Evolutionary conservation across 768 basidiomycete species (phyloP), one percentile per base, ranked within the genome.

Genomic region (Saitozyma podzolica): DNA sequence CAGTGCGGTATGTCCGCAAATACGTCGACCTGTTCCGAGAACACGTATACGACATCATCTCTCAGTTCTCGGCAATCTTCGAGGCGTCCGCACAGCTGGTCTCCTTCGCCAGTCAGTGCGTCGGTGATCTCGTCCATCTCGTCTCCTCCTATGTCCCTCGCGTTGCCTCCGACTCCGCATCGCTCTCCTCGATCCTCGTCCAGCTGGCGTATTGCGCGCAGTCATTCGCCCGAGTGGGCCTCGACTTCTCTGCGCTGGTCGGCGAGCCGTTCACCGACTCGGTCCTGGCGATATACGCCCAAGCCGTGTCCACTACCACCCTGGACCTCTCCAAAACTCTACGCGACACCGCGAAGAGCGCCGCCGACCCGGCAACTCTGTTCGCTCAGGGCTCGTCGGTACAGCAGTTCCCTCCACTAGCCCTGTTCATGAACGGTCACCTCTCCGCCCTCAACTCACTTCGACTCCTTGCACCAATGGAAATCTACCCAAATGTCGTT

Each of bases 11-110:
- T 80, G 82, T 95, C 65, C 88, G 91, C 72, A 88, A 86, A 74
- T 93, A 92, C 78, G 86, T 95, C 66, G 94, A 95, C 73, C 80
- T 87, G 10, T 96, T 94, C 88, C 83, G 93, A 56, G 94, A 97
- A 80, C 88, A 90, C 51, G 89, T 92, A 19, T 90, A 94, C 80
- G 92, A 97, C 78, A 86, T 94, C 78, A 84, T 95, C 68, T 89
- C 89, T 14, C 92, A 95, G 75, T 96, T 87, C 71, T 84, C 88
- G 3, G 87, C 91, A 45, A 92, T 96, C 65, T 95, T 97, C 79
- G 85, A 93, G 42, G 89, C 91, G 50, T 62, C 58, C 14, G 56
- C 50, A 3, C 82, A 90, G 19, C 82, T 92, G 43, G 83, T 86
- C 6, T 84, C 87, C 13, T 89, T 89, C 73, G 83, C 86, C 2